Conservation (phyloP, 139 green algal genomes). For the Bryopsis sp. region DNA sequence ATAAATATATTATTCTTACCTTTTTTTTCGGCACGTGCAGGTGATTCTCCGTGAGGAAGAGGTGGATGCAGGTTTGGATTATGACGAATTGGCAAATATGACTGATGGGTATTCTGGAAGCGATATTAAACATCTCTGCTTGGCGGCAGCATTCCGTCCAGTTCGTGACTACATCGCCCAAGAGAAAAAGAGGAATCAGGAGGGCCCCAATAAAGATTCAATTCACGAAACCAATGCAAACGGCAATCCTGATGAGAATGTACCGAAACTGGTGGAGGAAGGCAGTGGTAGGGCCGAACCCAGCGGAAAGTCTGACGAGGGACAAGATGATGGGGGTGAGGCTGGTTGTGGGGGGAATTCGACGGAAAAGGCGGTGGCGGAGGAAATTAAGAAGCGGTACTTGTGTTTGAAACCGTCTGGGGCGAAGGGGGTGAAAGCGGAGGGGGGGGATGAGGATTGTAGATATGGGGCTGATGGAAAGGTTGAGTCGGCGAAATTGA, state of each 20-base stretch:
- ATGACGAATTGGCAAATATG: constrained; percentile 31
- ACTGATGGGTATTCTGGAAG: constrained; percentile 47
- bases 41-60: constrained; percentile 37
- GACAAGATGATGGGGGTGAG: no score
- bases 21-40: no score
- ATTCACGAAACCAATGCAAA: neutral
- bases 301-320: no score
- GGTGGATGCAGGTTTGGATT: constrained; percentile 22
- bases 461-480: neutral
- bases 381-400: no score
- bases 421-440: no score
- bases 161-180: constrained; percentile 42
- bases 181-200: constrained; percentile 6
- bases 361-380: neutral
- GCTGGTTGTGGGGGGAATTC: constrained; percentile 6
- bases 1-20: no score
- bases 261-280: no score
- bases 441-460: no score
- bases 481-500: constrained; percentile 24
- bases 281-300: no score
- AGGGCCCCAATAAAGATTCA: neutral
- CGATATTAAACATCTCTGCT: constrained; percentile 60
- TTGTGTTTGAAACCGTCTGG: no score
- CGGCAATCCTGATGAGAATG: neutral
- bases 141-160: constrained; percentile 55